Percentiles rank a stretch among this genome's conserved stretches.
Conservation (phyloP, 805 yeast species). For the Hanseniaspora mollemarum region DNA sequence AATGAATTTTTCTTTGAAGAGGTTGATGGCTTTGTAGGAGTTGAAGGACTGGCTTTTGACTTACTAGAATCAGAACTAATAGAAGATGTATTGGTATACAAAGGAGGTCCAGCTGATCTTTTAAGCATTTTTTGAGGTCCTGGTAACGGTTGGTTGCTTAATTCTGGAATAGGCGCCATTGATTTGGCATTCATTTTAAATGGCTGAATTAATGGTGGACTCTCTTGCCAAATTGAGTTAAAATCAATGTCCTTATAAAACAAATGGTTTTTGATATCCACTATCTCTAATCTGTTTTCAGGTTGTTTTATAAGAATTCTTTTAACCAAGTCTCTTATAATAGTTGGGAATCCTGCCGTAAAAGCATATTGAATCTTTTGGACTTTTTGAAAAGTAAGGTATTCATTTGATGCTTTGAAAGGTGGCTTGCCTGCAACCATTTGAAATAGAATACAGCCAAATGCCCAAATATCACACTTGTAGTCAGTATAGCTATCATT, state of each 20-base stretch:
- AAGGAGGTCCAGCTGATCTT: conserved; percentile 21
- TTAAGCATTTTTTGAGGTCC: conserved; percentile 18
- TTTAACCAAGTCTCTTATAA: conserved; percentile 61
- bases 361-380: conserved; percentile 71
- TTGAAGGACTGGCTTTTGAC: conserved; percentile 2
- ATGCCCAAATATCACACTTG: conserved; percentile 97
- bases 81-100: background rate
- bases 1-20: conserved; percentile 18
- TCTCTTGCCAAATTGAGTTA: conserved; percentile 44
- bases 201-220: conserved; percentile 58
- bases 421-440: conserved; percentile 92
- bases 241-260: conserved; percentile 52
- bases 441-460: conserved; percentile 90
- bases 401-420: conserved; percentile 73
- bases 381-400: conserved; percentile 69
- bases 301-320: conserved; percentile 56
- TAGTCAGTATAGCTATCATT: conserved; percentile 72
- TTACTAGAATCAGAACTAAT: background rate
- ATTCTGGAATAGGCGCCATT: conserved; percentile 62
- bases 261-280: conserved; percentile 48
- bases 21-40: background rate
- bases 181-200: conserved; percentile 66
- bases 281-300: conserved; percentile 46
- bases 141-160: conserved; percentile 26
- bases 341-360: conserved; percentile 71